Conservation (phyloP, 805 yeast species). For the Torulaspora indica region DNA sequence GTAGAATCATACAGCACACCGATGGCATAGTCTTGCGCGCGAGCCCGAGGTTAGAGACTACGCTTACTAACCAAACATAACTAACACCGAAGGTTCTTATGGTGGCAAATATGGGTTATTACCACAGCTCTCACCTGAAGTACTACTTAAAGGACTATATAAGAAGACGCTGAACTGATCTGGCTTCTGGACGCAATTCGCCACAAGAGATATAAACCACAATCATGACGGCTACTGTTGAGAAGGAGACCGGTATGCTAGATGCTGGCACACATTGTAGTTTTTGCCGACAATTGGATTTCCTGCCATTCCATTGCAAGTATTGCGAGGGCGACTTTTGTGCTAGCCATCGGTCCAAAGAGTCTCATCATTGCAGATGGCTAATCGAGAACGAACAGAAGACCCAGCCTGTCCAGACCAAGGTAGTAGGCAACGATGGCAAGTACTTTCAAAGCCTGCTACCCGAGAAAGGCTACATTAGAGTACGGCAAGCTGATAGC, state of each 20-base stretch:
- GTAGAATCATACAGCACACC: no score
- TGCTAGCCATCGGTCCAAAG: conserved; percentile 27
- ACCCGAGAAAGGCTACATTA: conserved; percentile 29
- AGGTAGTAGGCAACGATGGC: conserved; percentile 14
- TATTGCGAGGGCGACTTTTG: conserved; percentile 32
- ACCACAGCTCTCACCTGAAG: neutral
- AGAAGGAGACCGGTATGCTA: conserved; percentile 32
- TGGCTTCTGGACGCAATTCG: no score
- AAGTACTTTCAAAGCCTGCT: conserved; percentile 28
- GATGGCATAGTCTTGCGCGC: neutral
- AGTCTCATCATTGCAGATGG: conserved; percentile 28
- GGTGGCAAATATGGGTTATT: conserved; percentile 1
- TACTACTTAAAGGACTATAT: neutral
- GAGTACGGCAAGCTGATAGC: conserved; percentile 16
- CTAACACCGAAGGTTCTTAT: neutral
- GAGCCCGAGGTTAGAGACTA: neutral
- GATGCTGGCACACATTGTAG: conserved; percentile 37
- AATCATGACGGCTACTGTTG: conserved; percentile 10
- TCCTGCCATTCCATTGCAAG: conserved; percentile 34
- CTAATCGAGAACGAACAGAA: conserved; percentile 12
- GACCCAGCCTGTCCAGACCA: neutral
- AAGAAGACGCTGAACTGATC: neutral
- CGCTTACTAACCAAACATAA: conserved; percentile 1
- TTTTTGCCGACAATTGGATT: conserved; percentile 33
- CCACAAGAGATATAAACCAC: neutral